Percentiles rank a stretch among this genome's conserved stretches.
Conservation (phyloP, 805 yeast genomes). For the Komagataella kurtzmanii region DNA sequence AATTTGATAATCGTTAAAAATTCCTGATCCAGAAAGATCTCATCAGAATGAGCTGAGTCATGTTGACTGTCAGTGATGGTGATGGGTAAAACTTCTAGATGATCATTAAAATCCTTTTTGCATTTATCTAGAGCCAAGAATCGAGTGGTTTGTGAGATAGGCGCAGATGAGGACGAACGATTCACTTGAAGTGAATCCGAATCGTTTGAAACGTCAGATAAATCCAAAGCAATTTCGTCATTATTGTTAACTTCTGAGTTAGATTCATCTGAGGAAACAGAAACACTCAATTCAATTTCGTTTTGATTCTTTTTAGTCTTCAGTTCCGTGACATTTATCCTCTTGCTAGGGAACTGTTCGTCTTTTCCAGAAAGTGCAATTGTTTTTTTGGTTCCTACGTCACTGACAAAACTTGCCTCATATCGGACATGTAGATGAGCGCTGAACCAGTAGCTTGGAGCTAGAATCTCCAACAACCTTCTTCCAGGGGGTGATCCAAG, state of each 20-base stretch:
- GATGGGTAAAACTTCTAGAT: conserved; percentile 37
- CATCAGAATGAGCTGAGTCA: conserved; percentile 7
- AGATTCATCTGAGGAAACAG: conserved; percentile 3
- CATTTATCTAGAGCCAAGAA: conserved; percentile 85
- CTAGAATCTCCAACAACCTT: conserved; percentile 34
- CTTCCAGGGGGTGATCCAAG: conserved; percentile 67
- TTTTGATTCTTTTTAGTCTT: conserved; percentile 7
- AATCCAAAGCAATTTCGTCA: conserved; percentile 20
- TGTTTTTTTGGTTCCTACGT: conserved; percentile 8
- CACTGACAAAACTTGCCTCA: conserved; percentile 38
- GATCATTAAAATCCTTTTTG: conserved; percentile 42
- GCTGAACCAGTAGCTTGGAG: conserved; percentile 72
- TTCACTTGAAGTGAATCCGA: background rate
- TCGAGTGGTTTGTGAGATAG: conserved; percentile 16
- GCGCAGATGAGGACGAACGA: background rate
- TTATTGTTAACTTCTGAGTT: conserved; percentile 8
- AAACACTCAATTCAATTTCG: conserved; percentile 6
- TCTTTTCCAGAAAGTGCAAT: conserved; percentile 7
- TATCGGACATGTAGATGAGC: conserved; percentile 80
- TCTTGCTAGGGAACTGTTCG: background rate
- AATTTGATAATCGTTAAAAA: conserved; percentile 12
- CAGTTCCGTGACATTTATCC: conserved; percentile 1
- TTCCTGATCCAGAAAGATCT: conserved; percentile 23
- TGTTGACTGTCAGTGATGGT: conserved; percentile 13
- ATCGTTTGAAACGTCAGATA: conserved; percentile 7